Evolutionary conservation across 306 rosid species (phyloP).

Genomic region (Heteromeles arbutifolia): DNA sequence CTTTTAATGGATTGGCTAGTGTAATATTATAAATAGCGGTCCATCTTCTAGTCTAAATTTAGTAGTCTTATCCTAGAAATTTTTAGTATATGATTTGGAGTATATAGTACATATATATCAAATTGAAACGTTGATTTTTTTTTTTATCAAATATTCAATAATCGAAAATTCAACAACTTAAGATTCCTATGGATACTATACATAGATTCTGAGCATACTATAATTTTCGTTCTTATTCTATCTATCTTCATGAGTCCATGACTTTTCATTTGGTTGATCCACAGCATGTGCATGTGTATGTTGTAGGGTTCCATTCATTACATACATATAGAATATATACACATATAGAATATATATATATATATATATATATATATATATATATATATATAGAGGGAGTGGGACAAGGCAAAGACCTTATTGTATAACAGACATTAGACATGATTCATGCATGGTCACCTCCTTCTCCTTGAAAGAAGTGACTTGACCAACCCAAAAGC

Average conservation of each 20-base stretch:
- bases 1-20: constrained; percentile 19
- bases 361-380: too few relatives aligned
- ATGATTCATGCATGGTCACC: constrained; percentile 19
- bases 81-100: too few relatives aligned
- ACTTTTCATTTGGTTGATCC: not conserved
- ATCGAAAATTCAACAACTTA: too few relatives aligned
- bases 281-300: not conserved
- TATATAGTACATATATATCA: too few relatives aligned
- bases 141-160: too few relatives aligned
- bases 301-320: not conserved
- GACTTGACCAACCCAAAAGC: constrained; percentile 39
- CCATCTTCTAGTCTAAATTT: not conserved
- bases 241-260: not conserved
- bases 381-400: too few relatives aligned
- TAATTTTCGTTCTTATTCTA: too few relatives aligned
- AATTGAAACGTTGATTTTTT: too few relatives aligned
- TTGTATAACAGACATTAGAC: not conserved
- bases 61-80: not conserved
- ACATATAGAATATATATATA: too few relatives aligned
- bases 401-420: not conserved
- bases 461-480: constrained; percentile 58
- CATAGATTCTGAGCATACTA: too few relatives aligned
- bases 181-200: too few relatives aligned
- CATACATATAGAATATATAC: not conserved
- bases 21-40: not conserved